phyloP scores from a whole-genome alignment of 169 alveolate genomes.

The Eimeria sp. region DNA sequence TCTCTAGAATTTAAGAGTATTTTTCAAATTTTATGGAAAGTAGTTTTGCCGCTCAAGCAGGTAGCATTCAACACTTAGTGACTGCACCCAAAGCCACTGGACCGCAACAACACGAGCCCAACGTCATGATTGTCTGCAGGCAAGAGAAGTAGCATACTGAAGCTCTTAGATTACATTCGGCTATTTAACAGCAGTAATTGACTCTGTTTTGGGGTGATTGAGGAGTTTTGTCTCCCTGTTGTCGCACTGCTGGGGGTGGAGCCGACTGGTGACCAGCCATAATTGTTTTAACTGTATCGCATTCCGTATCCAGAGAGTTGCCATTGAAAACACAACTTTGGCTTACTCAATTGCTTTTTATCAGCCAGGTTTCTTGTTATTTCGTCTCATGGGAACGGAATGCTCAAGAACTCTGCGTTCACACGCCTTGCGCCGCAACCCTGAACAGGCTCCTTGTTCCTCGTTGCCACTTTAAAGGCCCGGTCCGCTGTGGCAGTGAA shows the following conservation, averaged over 20 bases:
- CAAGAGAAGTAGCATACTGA: neutral
- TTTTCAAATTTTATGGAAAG: neutral
- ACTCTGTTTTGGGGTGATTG: constrained; percentile 38
- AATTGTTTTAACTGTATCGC: constrained; percentile 58
- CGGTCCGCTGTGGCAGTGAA: constrained; percentile 8
- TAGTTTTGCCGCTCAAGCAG: neutral
- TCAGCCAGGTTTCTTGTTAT: constrained; percentile 24
- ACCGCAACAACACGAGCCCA: constrained; percentile 22
- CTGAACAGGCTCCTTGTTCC: neutral
- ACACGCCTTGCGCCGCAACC: constrained; percentile 33
- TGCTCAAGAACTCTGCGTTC: constrained; percentile 28
- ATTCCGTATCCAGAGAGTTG: constrained; percentile 48
- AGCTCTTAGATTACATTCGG: neutral
- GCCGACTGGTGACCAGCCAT: constrained; percentile 61
- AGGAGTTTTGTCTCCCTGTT: constrained; percentile 17
- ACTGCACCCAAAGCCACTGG: constrained; percentile 19
- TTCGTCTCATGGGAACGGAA: constrained; percentile 53
- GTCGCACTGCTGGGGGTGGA: constrained; percentile 56
- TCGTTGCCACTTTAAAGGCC: neutral
- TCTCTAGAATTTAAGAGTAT: too few species aligned
- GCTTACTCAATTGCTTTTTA: neutral
- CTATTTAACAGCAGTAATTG: neutral
- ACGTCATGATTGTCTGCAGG: constrained; percentile 26
- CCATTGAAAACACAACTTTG: neutral
- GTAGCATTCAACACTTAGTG: neutral